Conservation (phyloP, 306 rosid species). For the Fragaria ananassa region DNA sequence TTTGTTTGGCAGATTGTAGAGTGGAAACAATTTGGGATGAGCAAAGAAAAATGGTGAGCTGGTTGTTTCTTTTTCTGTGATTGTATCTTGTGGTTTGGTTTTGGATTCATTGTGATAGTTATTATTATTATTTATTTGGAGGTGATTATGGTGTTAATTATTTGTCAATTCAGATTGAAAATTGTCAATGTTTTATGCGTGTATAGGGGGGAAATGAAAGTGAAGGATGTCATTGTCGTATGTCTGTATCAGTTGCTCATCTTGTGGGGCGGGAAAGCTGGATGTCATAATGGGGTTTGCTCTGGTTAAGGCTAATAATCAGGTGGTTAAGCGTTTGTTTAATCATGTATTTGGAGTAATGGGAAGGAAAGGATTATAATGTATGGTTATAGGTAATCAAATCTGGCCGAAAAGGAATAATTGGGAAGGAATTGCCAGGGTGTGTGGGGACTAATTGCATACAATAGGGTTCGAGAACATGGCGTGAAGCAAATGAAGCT, state of each 20-base stretch:
- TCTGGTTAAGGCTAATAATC: slow-evolving; percentile 21
- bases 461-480: background rate
- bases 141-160: background rate
- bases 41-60: background rate
- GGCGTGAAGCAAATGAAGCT: background rate
- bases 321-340: background rate
- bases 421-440: background rate
- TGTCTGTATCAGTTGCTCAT: slow-evolving; percentile 8
- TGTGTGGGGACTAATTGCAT: background rate
- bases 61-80: background rate
- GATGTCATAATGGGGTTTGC: slow-evolving; percentile 2
- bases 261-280: slow-evolving; percentile 36
- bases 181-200: background rate
- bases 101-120: background rate
- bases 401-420: background rate
- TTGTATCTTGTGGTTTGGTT: background rate
- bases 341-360: background rate
- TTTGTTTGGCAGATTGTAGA: background rate
- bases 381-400: background rate
- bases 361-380: background rate
- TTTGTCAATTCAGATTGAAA: background rate
- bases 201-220: background rate
- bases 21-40: background rate
- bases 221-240: slow-evolving; percentile 1
- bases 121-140: background rate